A percentile compares a stretch with the other conserved stretches of the same genome.
Conservation (phyloP, 352 stramenopile genomes). For the Lagenidium sp. region DNA sequence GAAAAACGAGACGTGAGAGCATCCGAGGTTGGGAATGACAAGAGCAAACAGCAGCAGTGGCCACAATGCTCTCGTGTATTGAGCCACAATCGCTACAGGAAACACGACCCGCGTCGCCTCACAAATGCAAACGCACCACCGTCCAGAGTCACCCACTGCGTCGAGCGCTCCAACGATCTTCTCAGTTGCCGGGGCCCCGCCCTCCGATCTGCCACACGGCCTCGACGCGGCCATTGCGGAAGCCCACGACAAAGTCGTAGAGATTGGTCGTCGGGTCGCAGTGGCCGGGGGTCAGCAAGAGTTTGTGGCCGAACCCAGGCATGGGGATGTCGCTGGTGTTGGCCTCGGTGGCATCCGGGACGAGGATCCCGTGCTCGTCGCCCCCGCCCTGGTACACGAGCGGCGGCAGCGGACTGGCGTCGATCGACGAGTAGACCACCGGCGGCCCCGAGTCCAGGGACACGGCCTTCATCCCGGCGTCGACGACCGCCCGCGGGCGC, state of each 20-base stretch:
- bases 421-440: constrained; percentile 33
- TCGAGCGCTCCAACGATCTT: too few relatives aligned
- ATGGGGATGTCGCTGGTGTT: constrained; percentile 18
- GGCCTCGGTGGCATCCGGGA: constrained; percentile 8
- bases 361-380: constrained; percentile 63
- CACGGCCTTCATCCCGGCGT: constrained; percentile 66
- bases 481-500: constrained; percentile 51
- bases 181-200: constrained; percentile 47
- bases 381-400: constrained; percentile 51
- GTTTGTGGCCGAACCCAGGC: constrained; percentile 36
- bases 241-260: constrained; percentile 65
- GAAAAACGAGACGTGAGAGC: not conserved
- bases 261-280: constrained; percentile 73
- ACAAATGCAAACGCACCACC: not conserved
- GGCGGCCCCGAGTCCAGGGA: constrained; percentile 56
- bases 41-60: not conserved
- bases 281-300: constrained; percentile 56
- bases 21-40: not conserved
- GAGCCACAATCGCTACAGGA: not conserved
- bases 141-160: too few relatives aligned
- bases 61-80: not conserved
- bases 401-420: constrained; percentile 19
- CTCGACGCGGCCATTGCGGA: constrained; percentile 37
- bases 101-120: not conserved
- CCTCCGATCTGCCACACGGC: constrained; percentile 45